Evolutionary conservation across 129 eudicot species (phyloP).

Genomic region (Scalesia atractyloides): DNA sequence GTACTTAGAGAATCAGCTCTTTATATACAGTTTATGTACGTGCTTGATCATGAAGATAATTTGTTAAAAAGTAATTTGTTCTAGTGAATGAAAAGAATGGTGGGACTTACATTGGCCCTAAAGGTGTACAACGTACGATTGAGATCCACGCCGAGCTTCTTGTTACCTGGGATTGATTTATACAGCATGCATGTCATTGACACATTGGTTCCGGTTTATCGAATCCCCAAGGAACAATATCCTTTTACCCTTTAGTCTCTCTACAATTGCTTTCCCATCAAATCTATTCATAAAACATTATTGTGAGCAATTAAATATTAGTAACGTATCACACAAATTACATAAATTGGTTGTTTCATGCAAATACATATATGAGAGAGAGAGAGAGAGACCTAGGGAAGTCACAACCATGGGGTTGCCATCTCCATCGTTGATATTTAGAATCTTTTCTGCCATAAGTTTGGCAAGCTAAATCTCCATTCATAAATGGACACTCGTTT

Average conservation of each 20-base stretch:
- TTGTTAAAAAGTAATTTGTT: no score
- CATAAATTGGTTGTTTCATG: no score
- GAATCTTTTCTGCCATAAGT: no score
- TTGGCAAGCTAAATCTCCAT: no score
- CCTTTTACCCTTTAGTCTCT: conserved; percentile 58
- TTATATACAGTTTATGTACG: no score
- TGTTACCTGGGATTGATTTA: conserved; percentile 36
- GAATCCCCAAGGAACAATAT: conserved; percentile 75
- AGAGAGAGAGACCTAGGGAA: conserved; percentile 12
- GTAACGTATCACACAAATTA: neutral
- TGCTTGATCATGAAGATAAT: no score
- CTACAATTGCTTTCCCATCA: conserved; percentile 55
- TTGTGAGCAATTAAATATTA: neutral
- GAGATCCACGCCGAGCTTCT: conserved; percentile 28
- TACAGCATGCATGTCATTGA: conserved; percentile 70
- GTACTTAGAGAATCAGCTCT: no score
- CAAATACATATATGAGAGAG: no score
- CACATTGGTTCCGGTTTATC: conserved; percentile 64
- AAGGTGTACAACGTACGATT: conserved; percentile 53
- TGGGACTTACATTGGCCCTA: conserved; percentile 41
- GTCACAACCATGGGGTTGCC: no score
- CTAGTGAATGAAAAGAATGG: neutral
- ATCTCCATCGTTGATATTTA: no score
- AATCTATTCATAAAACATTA: conserved; percentile 39
- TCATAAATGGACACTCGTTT: conserved; percentile 15